These are phyloP conservation scores for Macrotyloma uniflorum DNA, from an alignment of 306 rosid genomes.

Conservation along the genomic window DNA sequence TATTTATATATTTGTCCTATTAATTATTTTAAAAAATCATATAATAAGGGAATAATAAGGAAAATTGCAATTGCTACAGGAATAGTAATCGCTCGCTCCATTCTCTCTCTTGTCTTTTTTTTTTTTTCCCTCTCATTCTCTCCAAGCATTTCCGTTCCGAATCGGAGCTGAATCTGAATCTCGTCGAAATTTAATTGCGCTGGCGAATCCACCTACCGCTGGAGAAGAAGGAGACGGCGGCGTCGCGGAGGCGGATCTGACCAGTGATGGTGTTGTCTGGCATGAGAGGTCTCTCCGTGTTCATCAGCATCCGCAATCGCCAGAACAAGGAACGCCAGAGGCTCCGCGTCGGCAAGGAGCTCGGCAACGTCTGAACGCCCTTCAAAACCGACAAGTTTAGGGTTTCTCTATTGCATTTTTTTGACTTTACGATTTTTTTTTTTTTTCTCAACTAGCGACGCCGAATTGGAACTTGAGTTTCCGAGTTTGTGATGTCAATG, in stretches of 20 bases:
- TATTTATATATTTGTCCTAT: too few relatives aligned
- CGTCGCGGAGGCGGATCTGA: conserved; percentile 47
- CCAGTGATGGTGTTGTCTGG: conserved; percentile 73
- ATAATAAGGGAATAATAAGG: not conserved
- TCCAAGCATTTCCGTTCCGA: not conserved
- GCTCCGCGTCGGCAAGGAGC: conserved; percentile 87
- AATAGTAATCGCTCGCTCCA: not conserved
- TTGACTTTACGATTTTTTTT: not conserved
- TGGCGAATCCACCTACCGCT: not conserved
- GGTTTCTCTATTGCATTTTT: conserved; percentile 25
- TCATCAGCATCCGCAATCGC: conserved; percentile 72
- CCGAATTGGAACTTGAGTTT: not conserved
- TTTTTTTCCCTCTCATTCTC: not conserved
- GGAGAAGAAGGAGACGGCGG: conserved; percentile 31
- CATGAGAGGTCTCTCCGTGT: conserved; percentile 79
- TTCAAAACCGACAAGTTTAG: conserved; percentile 80
- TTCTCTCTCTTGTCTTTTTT: not conserved
- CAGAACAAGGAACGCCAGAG: conserved; percentile 79
- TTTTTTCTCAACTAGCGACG: not conserved
- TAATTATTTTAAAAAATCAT: not conserved
- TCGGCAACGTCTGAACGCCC: conserved; percentile 74
- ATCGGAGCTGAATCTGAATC: conserved; percentile 15
- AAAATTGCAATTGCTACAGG: not conserved
- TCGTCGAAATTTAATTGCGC: not conserved
- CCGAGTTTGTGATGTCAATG: not conserved